Evolutionary conservation across 129 eudicot genomes (phyloP).

Genomic region (Calendula officinalis): DNA sequence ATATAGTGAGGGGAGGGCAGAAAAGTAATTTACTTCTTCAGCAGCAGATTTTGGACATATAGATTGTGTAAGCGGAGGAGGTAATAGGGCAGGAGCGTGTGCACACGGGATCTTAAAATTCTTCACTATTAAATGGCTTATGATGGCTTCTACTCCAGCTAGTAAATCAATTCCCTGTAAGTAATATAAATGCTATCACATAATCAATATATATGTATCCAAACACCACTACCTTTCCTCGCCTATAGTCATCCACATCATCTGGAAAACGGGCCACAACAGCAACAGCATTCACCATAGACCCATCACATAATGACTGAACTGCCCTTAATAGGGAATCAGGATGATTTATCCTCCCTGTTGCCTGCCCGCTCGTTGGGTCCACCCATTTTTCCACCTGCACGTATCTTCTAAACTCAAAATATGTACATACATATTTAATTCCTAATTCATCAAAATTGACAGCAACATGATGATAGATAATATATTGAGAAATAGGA

Average conservation of each 20-base stretch:
- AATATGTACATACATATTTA: neutral
- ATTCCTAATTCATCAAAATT: neutral
- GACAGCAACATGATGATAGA: neutral
- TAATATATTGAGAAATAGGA: neutral
- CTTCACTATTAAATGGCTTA: conserved; percentile 90
- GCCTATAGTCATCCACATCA: conserved; percentile 78
- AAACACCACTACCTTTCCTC: conserved; percentile 56
- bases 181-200: neutral
- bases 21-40: conserved; percentile 63
- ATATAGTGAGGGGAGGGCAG: conserved; percentile 8
- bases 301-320: conserved; percentile 39
- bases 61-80: conserved; percentile 55
- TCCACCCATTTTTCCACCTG: conserved; percentile 92
- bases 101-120: conserved; percentile 89
- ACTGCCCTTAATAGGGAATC: conserved; percentile 90
- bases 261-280: conserved; percentile 97
- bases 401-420: conserved; percentile 6
- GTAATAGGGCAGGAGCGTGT: conserved; percentile 85
- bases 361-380: conserved; percentile 70
- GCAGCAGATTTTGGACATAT: conserved; percentile 92
- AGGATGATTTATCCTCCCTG: conserved; percentile 84
- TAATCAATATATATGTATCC: neutral
- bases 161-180: conserved; percentile 88
- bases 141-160: conserved; percentile 95
- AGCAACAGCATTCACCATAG: conserved; percentile 79